Evolutionary conservation across 2,329 filamentous ascomycete genomes (phyloP).

Genomic region (Neocatenulostroma microsporum): DNA sequence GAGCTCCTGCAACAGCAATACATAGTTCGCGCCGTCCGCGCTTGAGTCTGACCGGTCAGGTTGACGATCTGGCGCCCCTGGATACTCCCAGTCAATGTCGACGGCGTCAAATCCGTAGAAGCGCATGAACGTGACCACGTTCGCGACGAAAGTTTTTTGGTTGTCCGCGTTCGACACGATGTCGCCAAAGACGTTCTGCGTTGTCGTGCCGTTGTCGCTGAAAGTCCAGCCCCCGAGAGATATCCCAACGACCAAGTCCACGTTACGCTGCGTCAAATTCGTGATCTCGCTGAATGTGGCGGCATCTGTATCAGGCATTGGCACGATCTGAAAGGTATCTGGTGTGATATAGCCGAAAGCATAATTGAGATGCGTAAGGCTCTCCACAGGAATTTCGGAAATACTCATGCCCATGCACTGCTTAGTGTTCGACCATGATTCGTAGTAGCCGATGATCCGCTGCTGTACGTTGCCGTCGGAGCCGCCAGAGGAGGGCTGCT

Average conservation of each 20-base stretch:
- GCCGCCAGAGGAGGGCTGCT: background rate
- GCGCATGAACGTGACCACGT: conserved; percentile 9
- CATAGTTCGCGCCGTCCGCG: background rate
- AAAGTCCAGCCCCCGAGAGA: conserved; percentile 3
- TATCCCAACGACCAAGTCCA: background rate
- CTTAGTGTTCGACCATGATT: conserved; percentile 12
- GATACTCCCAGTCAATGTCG: conserved; percentile 13
- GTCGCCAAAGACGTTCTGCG: conserved; percentile 22
- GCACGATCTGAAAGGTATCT: too few species aligned
- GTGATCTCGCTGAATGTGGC: too few species aligned
- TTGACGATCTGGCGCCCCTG: background rate
- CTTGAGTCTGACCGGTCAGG: background rate
- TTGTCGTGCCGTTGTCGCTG: conserved; percentile 23
- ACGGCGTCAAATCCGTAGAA: conserved; percentile 13
- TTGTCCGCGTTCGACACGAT: conserved; percentile 23
- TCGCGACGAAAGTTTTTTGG: conserved; percentile 1
- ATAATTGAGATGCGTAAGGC: too few species aligned
- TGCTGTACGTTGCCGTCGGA: background rate
- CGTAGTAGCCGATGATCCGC: conserved; percentile 15
- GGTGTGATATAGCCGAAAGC: too few species aligned
- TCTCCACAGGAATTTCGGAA: too few species aligned
- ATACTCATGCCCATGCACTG: conserved; percentile 7
- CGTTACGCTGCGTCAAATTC: conserved; percentile 5
- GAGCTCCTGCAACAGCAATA: background rate
- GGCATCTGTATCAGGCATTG: too few species aligned